phyloP scores from a whole-genome alignment of 2,329 filamentous ascomycete genomes.

The Fusarium drepaniforme region DNA sequence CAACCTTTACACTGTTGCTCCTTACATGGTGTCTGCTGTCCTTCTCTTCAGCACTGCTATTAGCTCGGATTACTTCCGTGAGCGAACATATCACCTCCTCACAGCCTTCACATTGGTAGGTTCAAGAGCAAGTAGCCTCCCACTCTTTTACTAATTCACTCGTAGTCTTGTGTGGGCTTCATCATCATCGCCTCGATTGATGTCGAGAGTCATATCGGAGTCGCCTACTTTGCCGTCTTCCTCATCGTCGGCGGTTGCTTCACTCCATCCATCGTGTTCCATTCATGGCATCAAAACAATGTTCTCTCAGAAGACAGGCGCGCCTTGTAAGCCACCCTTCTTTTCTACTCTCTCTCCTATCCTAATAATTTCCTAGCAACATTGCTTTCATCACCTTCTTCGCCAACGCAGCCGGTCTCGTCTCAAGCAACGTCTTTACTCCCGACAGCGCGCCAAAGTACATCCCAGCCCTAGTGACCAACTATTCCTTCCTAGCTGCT shows the following conservation, averaged over 20 bases:
- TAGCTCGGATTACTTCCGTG: constrained; percentile 2
- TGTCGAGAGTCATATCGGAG: neutral
- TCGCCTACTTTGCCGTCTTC: neutral
- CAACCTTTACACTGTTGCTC: neutral
- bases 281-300: neutral
- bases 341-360: neutral
- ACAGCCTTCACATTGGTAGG: neutral
- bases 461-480: neutral
- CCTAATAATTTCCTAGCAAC: neutral
- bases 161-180: neutral
- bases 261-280: neutral
- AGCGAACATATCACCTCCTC: neutral
- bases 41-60: constrained; percentile 2
- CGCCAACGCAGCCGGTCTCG: neutral
- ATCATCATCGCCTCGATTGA: neutral
- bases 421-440: constrained; percentile 4
- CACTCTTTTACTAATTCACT: neutral
- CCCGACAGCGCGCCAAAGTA: constrained; percentile 1
- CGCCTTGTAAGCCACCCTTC: neutral
- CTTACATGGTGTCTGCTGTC: neutral
- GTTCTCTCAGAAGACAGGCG: neutral
- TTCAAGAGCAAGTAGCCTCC: neutral
- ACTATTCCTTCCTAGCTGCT: neutral
- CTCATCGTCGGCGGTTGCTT: neutral
- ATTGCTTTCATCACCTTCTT: constrained; percentile 5